phyloP scores from a whole-genome alignment of 495 filamentous ascomycete genomes.

The Glarea lozoyensis region DNA sequence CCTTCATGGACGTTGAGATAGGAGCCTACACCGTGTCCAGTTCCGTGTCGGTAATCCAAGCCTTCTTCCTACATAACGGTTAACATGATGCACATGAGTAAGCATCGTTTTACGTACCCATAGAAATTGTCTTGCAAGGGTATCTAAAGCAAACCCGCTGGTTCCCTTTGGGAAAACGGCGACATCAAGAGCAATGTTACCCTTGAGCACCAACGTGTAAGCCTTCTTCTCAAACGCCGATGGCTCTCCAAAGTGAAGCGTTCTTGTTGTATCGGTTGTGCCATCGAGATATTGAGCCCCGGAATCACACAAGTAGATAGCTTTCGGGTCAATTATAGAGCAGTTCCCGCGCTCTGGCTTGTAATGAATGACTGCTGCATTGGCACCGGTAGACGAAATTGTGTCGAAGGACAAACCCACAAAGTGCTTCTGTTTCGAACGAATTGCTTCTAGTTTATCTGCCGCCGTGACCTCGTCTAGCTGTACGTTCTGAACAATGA shows the following conservation, averaged over 20 bases:
- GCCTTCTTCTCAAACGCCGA: conserved; percentile 80
- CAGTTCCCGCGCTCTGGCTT: conserved; percentile 81
- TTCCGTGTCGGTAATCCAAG: conserved; percentile 92
- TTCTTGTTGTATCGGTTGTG: conserved; percentile 93
- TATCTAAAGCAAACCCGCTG: conserved; percentile 84
- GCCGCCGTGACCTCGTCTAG: conserved; percentile 87
- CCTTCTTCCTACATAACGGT: conserved; percentile 52
- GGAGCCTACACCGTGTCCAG: conserved; percentile 92
- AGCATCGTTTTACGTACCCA: conserved; percentile 47
- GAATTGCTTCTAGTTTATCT: conserved; percentile 78
- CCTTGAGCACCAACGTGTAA: conserved; percentile 93
- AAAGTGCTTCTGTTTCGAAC: conserved; percentile 73
- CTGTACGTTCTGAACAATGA: conserved; percentile 59
- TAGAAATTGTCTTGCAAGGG: conserved; percentile 80
- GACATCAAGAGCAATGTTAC: conserved; percentile 83
- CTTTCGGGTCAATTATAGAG: conserved; percentile 73
- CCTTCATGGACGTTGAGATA: conserved; percentile 95
- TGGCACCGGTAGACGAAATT: conserved; percentile 90
- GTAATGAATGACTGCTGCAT: conserved; percentile 97
- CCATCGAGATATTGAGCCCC: conserved; percentile 93
- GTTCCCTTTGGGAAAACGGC: conserved; percentile 93
- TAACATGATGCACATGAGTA: conserved; percentile 10
- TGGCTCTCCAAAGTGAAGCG: conserved; percentile 83
- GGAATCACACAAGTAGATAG: conserved; percentile 93
- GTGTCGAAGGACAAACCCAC: conserved; percentile 92